Percentiles rank a stretch among this genome's conserved stretches.
phyloP scores from a whole-genome alignment of 2,329 filamentous ascomycete genomes.

The Chalaropsis ovoidea region DNA sequence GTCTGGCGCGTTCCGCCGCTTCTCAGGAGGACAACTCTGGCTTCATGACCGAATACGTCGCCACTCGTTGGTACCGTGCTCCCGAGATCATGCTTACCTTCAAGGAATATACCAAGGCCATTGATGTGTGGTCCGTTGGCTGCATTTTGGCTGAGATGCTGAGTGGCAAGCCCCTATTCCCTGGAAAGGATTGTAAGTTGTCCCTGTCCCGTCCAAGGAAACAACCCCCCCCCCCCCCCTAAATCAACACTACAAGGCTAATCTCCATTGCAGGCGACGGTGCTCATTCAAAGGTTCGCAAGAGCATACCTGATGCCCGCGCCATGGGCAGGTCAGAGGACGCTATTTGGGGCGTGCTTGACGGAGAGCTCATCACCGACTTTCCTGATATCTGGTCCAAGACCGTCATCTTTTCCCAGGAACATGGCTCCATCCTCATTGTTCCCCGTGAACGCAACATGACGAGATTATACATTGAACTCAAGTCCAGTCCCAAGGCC shows the following conservation, averaged over 20 bases:
- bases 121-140: slow-evolving; percentile 97
- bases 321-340: slow-evolving; percentile 46
- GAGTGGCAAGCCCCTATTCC: too few relatives aligned
- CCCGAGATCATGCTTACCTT: slow-evolving; percentile 99
- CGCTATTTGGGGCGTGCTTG: slow-evolving; percentile 59
- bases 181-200: too few relatives aligned
- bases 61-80: slow-evolving; percentile 96
- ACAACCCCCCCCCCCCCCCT: too few relatives aligned
- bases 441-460: slow-evolving; percentile 63
- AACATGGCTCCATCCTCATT: slow-evolving; percentile 60
- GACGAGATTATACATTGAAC: slow-evolving; percentile 52
- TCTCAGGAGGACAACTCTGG: slow-evolving; percentile 99
- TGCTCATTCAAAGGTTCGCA: slow-evolving; percentile 59
- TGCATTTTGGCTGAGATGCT: slow-evolving; percentile 98
- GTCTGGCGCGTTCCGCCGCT: slow-evolving; percentile 85
- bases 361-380: slow-evolving; percentile 59
- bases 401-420: slow-evolving; percentile 56
- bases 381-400: slow-evolving; percentile 70
- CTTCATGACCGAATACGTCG: slow-evolving; percentile 99
- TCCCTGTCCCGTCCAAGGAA: too few relatives aligned
- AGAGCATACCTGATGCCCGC: slow-evolving; percentile 48
- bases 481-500: slow-evolving; percentile 39
- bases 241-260: neutral
- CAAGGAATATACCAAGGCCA: slow-evolving; percentile 99
- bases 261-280: slow-evolving; percentile 47